Evolutionary conservation across 2,329 filamentous ascomycete genomes (phyloP), one percentile per base, ranked within the genome.

Genomic region (Phyllosticta citribraziliensis): DNA sequence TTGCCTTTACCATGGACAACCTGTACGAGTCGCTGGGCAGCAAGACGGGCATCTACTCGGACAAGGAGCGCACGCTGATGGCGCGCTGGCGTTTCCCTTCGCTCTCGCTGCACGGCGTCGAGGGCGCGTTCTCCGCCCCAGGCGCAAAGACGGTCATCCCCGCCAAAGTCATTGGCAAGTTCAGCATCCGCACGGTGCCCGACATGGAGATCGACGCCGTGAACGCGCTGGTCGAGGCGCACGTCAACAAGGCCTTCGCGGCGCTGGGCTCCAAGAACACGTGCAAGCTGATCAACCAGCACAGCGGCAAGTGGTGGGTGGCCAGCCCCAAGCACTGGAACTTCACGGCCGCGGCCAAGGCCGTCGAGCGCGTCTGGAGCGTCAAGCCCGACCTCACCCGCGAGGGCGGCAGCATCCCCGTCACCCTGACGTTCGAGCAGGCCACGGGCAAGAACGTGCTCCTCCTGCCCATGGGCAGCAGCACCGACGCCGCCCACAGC

Each of bases 101-200:
- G 12, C 83, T 99, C 61, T 97, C 92, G 24, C 80, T 99, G 52
- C 94, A 99, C 79, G 94, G 94, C 63, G 79, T 99, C 66, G 94
- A 99, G 78, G 94, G 94, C 63, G 94, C 91, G 57, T 99, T 96
- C 80, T 93, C 89, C 53, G 88, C 89, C 1, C 88, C 92, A 5
- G 94, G 94, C 55, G 94, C 92, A 62, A 99, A 99, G 84, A 99
- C 94, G 0, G 94, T 99, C 70, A 99, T 99, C 69, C 94, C 94
- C 2, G 93, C 94, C 70, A 97, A 97, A 81, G 94, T 99, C 62
- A 89, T 88, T 70, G 94, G 94, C 77, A 99, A 99, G 80, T 99
- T 99, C 81, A 96, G 90, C 57, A 97, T 99, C 78, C 87, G 94
- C 67, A 97, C 92, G 40, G 94, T 99, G 22, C 94, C 94, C 58